Evolutionary conservation across 2,329 filamentous ascomycete species (phyloP), one percentile per base, ranked within the genome.

Genomic region (Pseudogymnoascus sp.): DNA sequence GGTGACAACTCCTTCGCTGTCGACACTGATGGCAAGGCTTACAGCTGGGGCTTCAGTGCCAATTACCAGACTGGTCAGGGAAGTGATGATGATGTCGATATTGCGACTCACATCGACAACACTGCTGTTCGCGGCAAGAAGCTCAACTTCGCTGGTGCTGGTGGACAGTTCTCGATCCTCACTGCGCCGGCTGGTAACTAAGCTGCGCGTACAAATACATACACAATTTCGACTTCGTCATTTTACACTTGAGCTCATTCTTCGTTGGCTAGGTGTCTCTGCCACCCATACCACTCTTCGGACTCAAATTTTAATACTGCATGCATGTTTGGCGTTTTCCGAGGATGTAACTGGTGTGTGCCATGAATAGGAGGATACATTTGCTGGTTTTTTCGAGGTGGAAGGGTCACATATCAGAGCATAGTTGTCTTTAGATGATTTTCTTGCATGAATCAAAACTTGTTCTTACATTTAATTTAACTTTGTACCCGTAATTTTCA

Each of bases 21-120:
- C 68, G 86, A 85, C 67, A 77, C 78, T 53, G 82, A 87, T 23
- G 90, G 90, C 65, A 84, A 85, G 69, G 88, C 87, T 2, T 92
- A 87, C 76, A 85, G 84, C 1, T 95, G 90, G 90, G 90, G 90
- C 3, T 93, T 93, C 78, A 88, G 84, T 11, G 85, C 84, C 56
- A 91, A 88, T 70, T 93, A 91, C 75, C 90, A 93, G 77, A 91
- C 89, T 3, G 90, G 90, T 9, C 87, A 87, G 69, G 90, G 89
- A 43, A 87, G 82, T 1, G 85, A 85, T n/a, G 90, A 95, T 60
- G 91, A 96, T 69, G 83, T 96, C 31, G 82, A 88, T 68, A 81
- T 84, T 23, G 91, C 93, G 0, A 95, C 89, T 0, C 71, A 88
- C 59, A 90, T 97, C 63, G 89, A 96, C 71, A 96, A 96, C 78